Conservation (phyloP, 2,329 filamentous ascomycete species). For the Alternaria brassicicola region DNA sequence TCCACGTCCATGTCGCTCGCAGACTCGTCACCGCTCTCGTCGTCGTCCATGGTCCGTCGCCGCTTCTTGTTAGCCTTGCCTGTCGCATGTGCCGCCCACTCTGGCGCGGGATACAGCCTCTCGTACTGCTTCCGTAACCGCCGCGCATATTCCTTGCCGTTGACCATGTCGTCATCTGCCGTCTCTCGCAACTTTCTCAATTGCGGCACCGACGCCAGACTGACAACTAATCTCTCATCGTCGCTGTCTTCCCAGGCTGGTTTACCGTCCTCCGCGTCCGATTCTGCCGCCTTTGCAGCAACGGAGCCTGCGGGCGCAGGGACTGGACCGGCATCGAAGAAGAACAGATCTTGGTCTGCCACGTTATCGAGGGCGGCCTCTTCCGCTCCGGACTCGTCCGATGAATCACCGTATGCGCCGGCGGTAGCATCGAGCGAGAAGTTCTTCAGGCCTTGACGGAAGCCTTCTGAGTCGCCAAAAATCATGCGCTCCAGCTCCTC, state of each 20-base stretch:
- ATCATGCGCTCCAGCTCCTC: constrained; percentile 86
- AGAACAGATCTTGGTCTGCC: constrained; percentile 84
- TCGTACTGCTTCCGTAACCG: constrained; percentile 80
- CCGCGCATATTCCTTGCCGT: constrained; percentile 81
- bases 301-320: constrained; percentile 50
- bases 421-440: constrained; percentile 54
- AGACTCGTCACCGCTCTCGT: constrained; percentile 55
- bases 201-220: constrained; percentile 74
- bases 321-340: constrained; percentile 71
- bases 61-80: constrained; percentile 55
- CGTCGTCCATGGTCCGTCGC: constrained; percentile 51
- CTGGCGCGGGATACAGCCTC: constrained; percentile 65
- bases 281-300: constrained; percentile 49
- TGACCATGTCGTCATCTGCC: constrained; percentile 85
- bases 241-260: constrained; percentile 94
- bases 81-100: constrained; percentile 62
- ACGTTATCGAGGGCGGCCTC: constrained; percentile 63
- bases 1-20: constrained; percentile 62
- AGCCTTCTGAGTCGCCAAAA: constrained; percentile 84
- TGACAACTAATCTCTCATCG: constrained; percentile 85
- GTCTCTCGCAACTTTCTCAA: constrained; percentile 82
- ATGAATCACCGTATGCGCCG: constrained; percentile 35
- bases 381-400: constrained; percentile 56
- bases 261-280: constrained; percentile 49
- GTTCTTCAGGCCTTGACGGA: constrained; percentile 73